Base-by-base conservation (phyloP, 495 filamentous ascomycete genomes). In the Letharia lupina region DNA sequence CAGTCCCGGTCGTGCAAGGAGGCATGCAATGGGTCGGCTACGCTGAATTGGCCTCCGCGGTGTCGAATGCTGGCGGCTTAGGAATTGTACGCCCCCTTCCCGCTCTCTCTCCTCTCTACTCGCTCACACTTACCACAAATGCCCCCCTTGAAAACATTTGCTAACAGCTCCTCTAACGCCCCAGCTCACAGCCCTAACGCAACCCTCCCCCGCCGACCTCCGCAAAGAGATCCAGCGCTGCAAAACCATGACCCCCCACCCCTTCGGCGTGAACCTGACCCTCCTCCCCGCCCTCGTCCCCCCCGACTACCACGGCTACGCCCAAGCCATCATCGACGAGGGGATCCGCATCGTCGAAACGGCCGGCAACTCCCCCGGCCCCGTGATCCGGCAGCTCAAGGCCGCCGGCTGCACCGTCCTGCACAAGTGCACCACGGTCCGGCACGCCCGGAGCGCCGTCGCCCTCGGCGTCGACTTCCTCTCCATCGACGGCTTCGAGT, bases 391-490 rank as follows among this genome's bases (percentile, higher is more conserved):
- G 74, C 84, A 91, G 78, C 82, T 98, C 64, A 98, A 98, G 80
- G 81, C 83, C 60, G 90, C 86, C 39, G 84, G 84, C 41, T 85
- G 80, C 70, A 91, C 83, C 64, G 86, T 98, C 70, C 82, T 98
- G 58, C 94, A 98, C 81, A 98, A 98, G 79, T 98, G 94, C 80
- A 98, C 94, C 31, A 96, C 93, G 2, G 93, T 98, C 76, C 80
- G 93, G 31, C 94, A 98, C 72, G 94, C 94, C 44, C 87, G 92
- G 75, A 89, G 87, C 50, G 94, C 94, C 54, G 84, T 96, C 67
- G 96, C 96, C 77, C 86, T 98, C 45, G 94, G 94, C 62, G 94
- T 96, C 0, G 94, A 98, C 76, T 98, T 98, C 77, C 78, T 98
- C 44, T 91, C 86, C 41, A 98, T 98, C 70, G 94, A 98, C 72